A percentile compares a stretch with the other conserved stretches of the same genome.
phyloP scores from a whole-genome alignment of 2,329 filamentous ascomycete species.

The Aspergillus jensenii region DNA sequence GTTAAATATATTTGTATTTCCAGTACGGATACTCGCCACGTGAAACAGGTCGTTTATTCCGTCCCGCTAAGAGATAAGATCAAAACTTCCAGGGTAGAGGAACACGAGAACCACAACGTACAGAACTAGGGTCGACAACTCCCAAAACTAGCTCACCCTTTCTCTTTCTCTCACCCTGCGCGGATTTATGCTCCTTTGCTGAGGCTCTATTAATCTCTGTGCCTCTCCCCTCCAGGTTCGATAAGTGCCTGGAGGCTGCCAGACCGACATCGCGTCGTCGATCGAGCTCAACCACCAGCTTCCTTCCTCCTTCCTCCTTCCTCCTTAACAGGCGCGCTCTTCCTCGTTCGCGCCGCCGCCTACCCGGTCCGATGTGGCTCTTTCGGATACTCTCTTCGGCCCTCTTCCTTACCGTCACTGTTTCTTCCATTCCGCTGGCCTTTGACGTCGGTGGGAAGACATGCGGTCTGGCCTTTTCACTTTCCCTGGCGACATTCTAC shows the following conservation, averaged over 20 bases:
- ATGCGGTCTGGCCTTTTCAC: conserved; percentile 89
- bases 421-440: conserved; percentile 92
- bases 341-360: not conserved
- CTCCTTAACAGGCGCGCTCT: not conserved
- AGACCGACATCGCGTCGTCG: conserved; percentile 2
- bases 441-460: conserved; percentile 97
- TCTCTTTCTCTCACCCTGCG: conserved; percentile 1
- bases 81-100: conserved; percentile 12
- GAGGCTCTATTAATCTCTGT: conserved; percentile 8
- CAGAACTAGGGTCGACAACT: not conserved
- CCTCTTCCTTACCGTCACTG: conserved; percentile 84
- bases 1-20: not conserved
- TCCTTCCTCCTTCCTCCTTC: conserved; percentile 6
- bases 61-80: conserved; percentile 23
- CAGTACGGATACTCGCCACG: conserved; percentile 9
- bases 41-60: conserved; percentile 12
- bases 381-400: conserved; percentile 76
- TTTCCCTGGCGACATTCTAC: conserved; percentile 87
- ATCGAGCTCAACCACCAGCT: conserved; percentile 3
- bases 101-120: conserved; percentile 6
- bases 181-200: conserved; percentile 12
- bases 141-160: not conserved
- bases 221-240: conserved; percentile 7
- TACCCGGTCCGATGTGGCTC: conserved; percentile 68
- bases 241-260: conserved; percentile 1